phyloP scores from a whole-genome alignment of 2,329 filamentous ascomycete species.

The Clarireedia sp. region DNA sequence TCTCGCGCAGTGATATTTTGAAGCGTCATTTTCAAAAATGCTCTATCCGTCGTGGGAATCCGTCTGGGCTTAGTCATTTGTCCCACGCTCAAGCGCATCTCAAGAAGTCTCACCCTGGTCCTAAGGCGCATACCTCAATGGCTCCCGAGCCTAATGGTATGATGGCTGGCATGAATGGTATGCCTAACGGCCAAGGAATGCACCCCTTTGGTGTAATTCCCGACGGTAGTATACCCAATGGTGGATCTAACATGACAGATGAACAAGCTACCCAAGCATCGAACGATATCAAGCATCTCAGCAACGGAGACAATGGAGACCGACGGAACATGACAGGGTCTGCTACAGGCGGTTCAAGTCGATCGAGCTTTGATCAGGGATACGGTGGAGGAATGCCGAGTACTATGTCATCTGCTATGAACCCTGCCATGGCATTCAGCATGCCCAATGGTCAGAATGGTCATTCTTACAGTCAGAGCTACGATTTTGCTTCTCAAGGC shows the following conservation, averaged over 20 bases:
- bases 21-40: conserved; percentile 99
- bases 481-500: conserved; percentile 29
- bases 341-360: conserved; percentile 41
- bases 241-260: conserved; percentile 42
- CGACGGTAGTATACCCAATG: conserved; percentile 27
- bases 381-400: conserved; percentile 51
- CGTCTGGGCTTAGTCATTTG: conserved; percentile 87
- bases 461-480: conserved; percentile 31
- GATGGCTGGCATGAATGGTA: conserved; percentile 21
- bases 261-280: conserved; percentile 45
- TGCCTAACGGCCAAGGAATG: conserved; percentile 47
- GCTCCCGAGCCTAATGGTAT: conserved; percentile 52
- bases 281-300: conserved; percentile 51
- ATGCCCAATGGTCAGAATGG: conserved; percentile 56
- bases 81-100: conserved; percentile 86
- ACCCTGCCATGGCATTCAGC: conserved; percentile 54
- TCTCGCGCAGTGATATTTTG: conserved; percentile 93
- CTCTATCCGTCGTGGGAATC: conserved; percentile 91
- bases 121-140: conserved; percentile 44
- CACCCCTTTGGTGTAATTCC: conserved; percentile 51
- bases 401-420: conserved; percentile 54
- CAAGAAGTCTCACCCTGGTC: conserved; percentile 59
- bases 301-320: conserved; percentile 48
- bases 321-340: conserved; percentile 48
- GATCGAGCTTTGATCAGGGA: conserved; percentile 40